Evolutionary conservation across 106 monocot species (phyloP), one percentile per base, ranked within the genome.

Genomic region (Allium fistulosum): DNA sequence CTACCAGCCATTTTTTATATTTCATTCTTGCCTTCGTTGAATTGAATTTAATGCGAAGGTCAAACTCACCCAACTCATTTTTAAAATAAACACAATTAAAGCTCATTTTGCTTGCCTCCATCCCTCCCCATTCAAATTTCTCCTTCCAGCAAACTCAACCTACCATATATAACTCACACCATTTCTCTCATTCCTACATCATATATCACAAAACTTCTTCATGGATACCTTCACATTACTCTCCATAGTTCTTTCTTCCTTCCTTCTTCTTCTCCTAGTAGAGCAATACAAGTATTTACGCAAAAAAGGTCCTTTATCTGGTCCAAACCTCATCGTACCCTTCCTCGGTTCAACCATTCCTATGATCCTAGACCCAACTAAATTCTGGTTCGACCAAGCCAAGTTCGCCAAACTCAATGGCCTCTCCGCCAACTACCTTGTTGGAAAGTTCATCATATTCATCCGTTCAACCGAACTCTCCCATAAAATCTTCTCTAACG

Each of bases 371-470:
- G 71, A 86, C 70, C 96, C 96, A 7, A 89, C 92, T 15, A 28
- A 22, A 48, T 97, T 92, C 86, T 97, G 92, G 96, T 71, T 62
- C 26, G 56, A 49, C 51, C 86, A 82, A 46, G 91, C 92, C 51
- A 13, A 66, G 11, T 62, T 17, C 49, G 91, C 91, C 45, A 64
- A 46, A n/a, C 69, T 78, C 69, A 71, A 80, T 18, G 79, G 83
- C 69, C 49, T 75, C 65, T 76, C 86, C 74, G 91, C 96, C 66
- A 76, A 97, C 77, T 92, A 74, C 84, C 77, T 97, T 49, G 66
- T 88, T 11, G 96, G 96, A 50, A 85, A 81, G 53, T 97, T 92
- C 84, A 86, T 92, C 70, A 59, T 97, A 52, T 97, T 92, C 88
- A 61, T 97, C 76, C 78, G 84, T 45, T 78, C 81, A 69, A 74